Evolutionary conservation across 345 rosid genomes (phyloP).

Genomic region (Stellera chamaejasme): DNA sequence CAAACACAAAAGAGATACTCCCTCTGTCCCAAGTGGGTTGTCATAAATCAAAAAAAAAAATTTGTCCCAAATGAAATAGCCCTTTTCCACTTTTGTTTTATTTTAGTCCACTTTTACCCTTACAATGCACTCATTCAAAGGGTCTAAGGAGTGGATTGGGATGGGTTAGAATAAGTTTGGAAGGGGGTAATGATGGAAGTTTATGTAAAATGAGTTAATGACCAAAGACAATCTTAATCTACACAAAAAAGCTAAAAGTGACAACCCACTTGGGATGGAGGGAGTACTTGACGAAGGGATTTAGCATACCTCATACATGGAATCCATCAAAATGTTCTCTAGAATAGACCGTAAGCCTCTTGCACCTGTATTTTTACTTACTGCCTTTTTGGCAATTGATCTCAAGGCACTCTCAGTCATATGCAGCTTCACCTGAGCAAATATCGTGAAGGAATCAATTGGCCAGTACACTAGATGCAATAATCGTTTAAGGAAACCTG

Average conservation of each 20-base stretch:
- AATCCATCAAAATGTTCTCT: conserved; percentile 89
- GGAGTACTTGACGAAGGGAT: background rate
- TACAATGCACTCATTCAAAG: too few relatives aligned
- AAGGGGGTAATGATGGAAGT: too few relatives aligned
- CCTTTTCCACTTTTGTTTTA: too few relatives aligned
- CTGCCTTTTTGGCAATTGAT: conserved; percentile 79
- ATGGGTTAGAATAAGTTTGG: too few relatives aligned
- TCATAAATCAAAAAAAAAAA: too few relatives aligned
- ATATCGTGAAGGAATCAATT: conserved; percentile 6
- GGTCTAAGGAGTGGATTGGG: too few relatives aligned
- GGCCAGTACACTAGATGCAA: background rate
- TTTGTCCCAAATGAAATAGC: too few relatives aligned
- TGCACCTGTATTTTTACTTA: conserved; percentile 87
- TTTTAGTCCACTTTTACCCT: too few relatives aligned
- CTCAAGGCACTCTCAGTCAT: conserved; percentile 66
- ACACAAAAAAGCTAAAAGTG: background rate
- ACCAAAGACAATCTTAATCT: too few relatives aligned
- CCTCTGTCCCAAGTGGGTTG: too few relatives aligned
- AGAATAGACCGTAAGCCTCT: conserved; percentile 81
- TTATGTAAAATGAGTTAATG: too few relatives aligned
- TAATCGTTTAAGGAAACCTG: background rate
- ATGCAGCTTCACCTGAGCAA: conserved; percentile 78
- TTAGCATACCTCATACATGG: conserved; percentile 88
- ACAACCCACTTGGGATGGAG: background rate
- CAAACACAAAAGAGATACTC: background rate